Base-by-base conservation (phyloP, 1,284 basidiomycete genomes). In the Ceraceosorus guamensis region DNA sequence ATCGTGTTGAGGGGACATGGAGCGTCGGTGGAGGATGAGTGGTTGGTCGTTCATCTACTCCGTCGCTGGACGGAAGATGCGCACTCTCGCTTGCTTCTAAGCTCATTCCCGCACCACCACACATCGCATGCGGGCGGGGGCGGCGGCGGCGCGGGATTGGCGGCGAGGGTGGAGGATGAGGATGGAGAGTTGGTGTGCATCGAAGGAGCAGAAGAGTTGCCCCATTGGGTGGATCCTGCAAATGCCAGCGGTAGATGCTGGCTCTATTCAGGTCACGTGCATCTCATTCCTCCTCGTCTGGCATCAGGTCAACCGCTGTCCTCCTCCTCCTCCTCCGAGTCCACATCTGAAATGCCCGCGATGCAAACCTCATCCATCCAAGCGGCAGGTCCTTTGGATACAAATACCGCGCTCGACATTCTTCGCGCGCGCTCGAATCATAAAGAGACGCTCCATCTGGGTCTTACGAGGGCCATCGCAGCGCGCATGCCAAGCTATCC, bases 151-250 rank as follows among this genome's bases (percentile, higher is more conserved):
- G 53, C 55, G 31, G 49, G 34, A 53, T 41, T 56, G 6, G 62
- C 56, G 50, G 53, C 66, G 48, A 53, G 53, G 46, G 82, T 87
- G 1, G 84, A 83, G 60, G 93, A 97, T 78, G 86, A 87, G 4
- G 93, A 99, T 76, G 95, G 95, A 33, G 89, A 98, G 70, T 96
- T 98, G 71, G 78, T 98, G 44, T 82, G 98, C 59, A 97, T 98
- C 62, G 93, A 99, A 78, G 93, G 90, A 3, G 95, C 95, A 8
- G 87, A 97, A 55, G 82, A 81, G 49, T 79, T 99, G 8, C 92
- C 93, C 4, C 79, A 82, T 0, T 98, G 93, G 95, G 84, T 97
- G 46, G 87, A 86, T 10, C 95, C 93, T 1, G 82, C 85, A 46
- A 91, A 92, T 74, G 86, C 90, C 45, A 84, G 86, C 73, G 93